Percentiles rank a stretch among this genome's conserved stretches.
phyloP scores from a whole-genome alignment of 345 rosid genomes.

The Corchorus olitorius region DNA sequence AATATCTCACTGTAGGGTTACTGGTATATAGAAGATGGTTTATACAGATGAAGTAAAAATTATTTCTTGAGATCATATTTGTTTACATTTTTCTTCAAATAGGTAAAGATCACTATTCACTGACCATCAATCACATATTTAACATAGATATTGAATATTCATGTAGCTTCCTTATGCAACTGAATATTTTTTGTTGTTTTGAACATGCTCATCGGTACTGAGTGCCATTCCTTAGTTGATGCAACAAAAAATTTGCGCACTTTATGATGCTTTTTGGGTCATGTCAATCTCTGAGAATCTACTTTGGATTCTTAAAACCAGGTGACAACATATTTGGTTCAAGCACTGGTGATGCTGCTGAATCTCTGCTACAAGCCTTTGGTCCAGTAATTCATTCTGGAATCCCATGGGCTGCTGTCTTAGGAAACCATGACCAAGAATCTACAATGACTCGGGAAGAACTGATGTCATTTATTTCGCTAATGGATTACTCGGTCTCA shows the following conservation, averaged over 20 bases:
- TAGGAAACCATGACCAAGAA: slow-evolving; percentile 95
- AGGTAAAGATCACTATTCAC: not conserved
- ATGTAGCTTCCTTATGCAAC: no score
- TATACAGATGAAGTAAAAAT: not conserved
- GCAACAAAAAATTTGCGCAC: not conserved
- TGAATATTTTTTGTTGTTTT: not conserved
- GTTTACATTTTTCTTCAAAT: not conserved
- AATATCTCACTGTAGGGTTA: not conserved
- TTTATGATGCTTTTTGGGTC: not conserved
- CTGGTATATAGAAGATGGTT: not conserved
- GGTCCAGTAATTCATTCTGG: slow-evolving; percentile 67
- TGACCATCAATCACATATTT: not conserved
- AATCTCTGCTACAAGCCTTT: slow-evolving; percentile 71
- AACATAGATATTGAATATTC: no score
- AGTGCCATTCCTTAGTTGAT: not conserved
- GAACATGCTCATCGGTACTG: not conserved
- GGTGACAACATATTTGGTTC: slow-evolving; percentile 96
- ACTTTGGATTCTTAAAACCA: slow-evolving; percentile 34
- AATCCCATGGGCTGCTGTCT: slow-evolving; percentile 90
- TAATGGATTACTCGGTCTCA: slow-evolving; percentile 86
- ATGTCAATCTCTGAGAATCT: slow-evolving; percentile 14
- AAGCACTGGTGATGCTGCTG: slow-evolving; percentile 88
- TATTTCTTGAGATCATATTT: not conserved
- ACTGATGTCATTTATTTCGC: slow-evolving; percentile 80
- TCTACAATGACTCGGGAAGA: slow-evolving; percentile 82